Base-by-base conservation (phyloP, 75 land plant genomes). In the Gnetum montanum region DNA sequence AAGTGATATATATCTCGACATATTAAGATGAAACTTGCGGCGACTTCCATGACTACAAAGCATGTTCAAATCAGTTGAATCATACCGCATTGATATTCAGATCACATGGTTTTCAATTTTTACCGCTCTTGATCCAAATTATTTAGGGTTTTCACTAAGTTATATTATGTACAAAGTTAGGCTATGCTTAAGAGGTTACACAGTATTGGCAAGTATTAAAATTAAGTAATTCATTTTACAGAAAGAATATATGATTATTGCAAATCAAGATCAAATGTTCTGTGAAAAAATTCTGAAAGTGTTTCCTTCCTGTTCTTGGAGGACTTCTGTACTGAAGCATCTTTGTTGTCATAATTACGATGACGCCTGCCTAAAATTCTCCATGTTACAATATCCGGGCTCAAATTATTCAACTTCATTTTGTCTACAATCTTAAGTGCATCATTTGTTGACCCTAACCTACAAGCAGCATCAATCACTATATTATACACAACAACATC, bases 381-480 rank as follows among this genome's bases (percentile, higher is more conserved):
- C 86, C 86, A 83, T 31, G 86, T 83, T 15, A 75, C 73, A 43
- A 68, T 64, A 75, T 83, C 86, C 2, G 86, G 86, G n/a, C 40
- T 37, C 47, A 83, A 49, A 23, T 79, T 76, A 61, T 75, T 79
- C 46, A 60, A 72, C 60, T 62, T 68, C 86, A 83, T 79, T 54
- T 83, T 79, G 34, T 54, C 45, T 27, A 83, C 43, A 36, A 83
- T 51, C 54, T 43, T 59, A 63, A 79, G 79, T 30, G 86, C 86
- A 31, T 75, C 76, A 43, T 30, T 69, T 61, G 70, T 79, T 59
- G 72, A 64, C 3, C 83, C 83, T 44, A 60, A 45, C 41, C 60
- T 66, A 60, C 73, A 79, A 19, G 73, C 79, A 47, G 44, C 25
- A 30, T 75, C 68, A 41, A 83, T 79, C 23, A 83, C 48, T 31